A percentile compares a stretch with the other conserved stretches of the same genome.
Conservation (phyloP, 106 monocot species). For the Cymbidium sinense region DNA sequence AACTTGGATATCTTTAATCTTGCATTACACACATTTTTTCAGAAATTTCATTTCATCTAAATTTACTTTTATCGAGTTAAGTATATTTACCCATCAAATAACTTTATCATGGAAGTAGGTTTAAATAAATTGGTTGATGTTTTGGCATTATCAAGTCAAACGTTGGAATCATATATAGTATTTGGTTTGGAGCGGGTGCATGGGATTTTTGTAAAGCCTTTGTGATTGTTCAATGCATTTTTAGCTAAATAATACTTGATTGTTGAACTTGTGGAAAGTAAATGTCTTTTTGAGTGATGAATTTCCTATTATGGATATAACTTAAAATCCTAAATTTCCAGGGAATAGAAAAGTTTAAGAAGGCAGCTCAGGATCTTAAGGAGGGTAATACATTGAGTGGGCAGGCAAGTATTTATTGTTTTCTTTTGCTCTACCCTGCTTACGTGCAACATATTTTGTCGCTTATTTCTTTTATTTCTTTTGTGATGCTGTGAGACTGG, state of each 20-base stretch:
- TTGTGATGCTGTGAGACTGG: neutral
- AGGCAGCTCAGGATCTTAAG: constrained; percentile 70
- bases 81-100: neutral
- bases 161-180: neutral
- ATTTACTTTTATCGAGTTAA: neutral
- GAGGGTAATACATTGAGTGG: constrained; percentile 73
- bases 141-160: neutral
- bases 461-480: neutral
- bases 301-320: neutral
- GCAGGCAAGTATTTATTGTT: constrained; percentile 40
- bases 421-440: neutral
- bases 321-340: constrained; percentile 14
- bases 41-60: neutral
- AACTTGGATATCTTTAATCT: neutral
- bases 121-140: neutral
- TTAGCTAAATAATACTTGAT: neutral
- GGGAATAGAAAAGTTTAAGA: constrained; percentile 95
- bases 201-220: neutral
- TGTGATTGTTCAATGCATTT: neutral
- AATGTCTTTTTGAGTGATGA: neutral
- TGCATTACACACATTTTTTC: neutral
- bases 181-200: too few relatives aligned
- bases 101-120: neutral
- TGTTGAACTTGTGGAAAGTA: neutral
- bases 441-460: neutral